Base-by-base conservation (phyloP, 1,139 yeast genomes). In the Taphrina flavorubra region DNA sequence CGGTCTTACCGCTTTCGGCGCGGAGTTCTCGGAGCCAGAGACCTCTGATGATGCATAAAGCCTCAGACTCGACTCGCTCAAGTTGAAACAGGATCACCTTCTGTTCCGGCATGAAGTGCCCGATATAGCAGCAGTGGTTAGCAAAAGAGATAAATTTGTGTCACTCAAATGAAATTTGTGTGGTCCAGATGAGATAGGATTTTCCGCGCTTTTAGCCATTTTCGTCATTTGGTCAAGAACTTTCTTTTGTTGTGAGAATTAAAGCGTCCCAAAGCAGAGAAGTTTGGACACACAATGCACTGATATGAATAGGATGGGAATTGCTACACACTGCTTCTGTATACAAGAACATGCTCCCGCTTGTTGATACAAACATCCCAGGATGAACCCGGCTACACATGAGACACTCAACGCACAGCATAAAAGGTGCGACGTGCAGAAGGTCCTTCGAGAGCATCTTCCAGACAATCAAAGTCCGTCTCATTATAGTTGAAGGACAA, bases 1-100 rank as follows among this genome's bases (percentile, higher is more conserved):
- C 7, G 42, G 42, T 6, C 42, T 53, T 11, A 36, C 42, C 2
- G 40, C 58, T 8, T 36, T 53, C 34, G 58, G 58, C n/a, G 42
- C 42, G 7, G 14, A n/a, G 2, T 13, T n/a, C 42, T 53, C 58
- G 11, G 58, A 53, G 42, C 53, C 53, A 49, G 53, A 49, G 36
- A 11, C 13, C 1, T n/a, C 53, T 20, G 53, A 49, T 20, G 53
- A 49, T 49, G 13, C 7, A n/a, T 25, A n/a, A 44, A 7, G n/a
- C 18, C 16, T 44, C 47, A n/a, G 31, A 25, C 31, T 25, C 31
- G 31, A 25, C 31, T 25, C 31, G 31, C 31, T 25, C 31, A 25
- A 25, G 31, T 25, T 4, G 31, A 25, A 25, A 25, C 31, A 4
- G 31, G 31, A 25, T 25, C 31, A 0, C 31, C 31, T 25, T 25